Percentiles rank a stretch among this genome's conserved stretches.
phyloP scores from a whole-genome alignment of 441 rosid species.

The Viola pubescens region DNA sequence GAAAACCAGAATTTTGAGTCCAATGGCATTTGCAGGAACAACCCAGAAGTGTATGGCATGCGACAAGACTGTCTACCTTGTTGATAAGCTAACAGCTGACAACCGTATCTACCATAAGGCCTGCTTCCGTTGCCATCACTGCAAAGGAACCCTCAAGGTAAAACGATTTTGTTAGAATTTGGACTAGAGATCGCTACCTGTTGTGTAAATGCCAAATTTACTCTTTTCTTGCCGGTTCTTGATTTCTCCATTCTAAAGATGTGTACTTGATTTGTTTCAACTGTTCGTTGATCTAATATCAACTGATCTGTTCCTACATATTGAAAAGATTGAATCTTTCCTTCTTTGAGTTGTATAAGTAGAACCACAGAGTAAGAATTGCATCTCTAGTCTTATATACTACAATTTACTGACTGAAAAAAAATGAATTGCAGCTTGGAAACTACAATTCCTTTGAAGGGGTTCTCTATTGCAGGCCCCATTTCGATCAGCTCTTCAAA shows the following conservation, averaged over 20 bases:
- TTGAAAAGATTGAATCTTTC: background rate
- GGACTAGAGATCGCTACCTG: background rate
- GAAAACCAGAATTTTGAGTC: constrained; percentile 6
- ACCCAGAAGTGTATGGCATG: constrained; percentile 98
- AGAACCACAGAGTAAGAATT: too few relatives aligned
- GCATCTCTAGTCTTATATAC: too few relatives aligned
- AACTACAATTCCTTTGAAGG: constrained; percentile 98
- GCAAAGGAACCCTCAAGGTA: constrained; percentile 98
- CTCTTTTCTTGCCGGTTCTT: background rate
- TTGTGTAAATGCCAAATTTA: background rate
- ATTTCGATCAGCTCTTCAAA: constrained; percentile 89
- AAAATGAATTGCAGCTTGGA: constrained; percentile 54
- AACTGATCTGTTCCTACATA: background rate
- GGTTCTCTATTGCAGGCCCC: constrained; percentile 93
- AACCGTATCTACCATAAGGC: constrained; percentile 87
- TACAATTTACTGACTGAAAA: too few relatives aligned
- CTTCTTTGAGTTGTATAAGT: background rate
- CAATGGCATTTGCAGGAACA: constrained; percentile 97
- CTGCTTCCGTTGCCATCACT: constrained; percentile 98
- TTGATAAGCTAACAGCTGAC: constrained; percentile 90
- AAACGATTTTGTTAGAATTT: background rate
- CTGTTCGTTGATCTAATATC: background rate
- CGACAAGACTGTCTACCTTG: constrained; percentile 90
- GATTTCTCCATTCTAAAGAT: background rate
- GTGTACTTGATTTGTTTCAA: constrained; percentile 2